Percentiles rank a stretch among this genome's conserved stretches.
These are phyloP conservation scores for Arachis hypogaea DNA, from an alignment of 306 rosid genomes.

Conservation along the genomic window DNA sequence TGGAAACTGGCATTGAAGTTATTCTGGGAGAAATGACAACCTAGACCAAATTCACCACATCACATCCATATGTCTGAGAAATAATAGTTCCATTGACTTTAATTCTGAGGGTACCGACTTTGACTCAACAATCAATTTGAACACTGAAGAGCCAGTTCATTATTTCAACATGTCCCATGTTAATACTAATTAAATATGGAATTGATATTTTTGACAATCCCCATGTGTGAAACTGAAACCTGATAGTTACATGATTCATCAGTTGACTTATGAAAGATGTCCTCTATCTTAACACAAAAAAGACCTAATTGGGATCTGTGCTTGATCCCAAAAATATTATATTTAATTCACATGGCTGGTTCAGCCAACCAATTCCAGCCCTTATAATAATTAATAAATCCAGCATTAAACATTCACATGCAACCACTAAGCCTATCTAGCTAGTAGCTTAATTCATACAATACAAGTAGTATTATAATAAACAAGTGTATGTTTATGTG, in stretches of 20 bases:
- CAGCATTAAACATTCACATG: conserved; percentile 47
- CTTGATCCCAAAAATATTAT: conserved; percentile 16
- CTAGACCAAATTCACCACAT: neutral
- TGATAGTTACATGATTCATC: neutral
- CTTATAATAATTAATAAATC: conserved; percentile 29
- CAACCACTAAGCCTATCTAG: neutral
- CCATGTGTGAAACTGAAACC: conserved; percentile 53
- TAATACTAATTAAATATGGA: conserved; percentile 13
- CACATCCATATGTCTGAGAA: conserved; percentile 37
- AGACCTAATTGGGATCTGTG: conserved; percentile 67
- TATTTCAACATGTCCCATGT: conserved; percentile 5
- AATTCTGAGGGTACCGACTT: conserved; percentile 31
- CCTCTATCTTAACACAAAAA: neutral
- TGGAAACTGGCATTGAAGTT: too few species aligned
- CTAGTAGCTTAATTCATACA: too few species aligned
- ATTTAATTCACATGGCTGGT: conserved; percentile 32
- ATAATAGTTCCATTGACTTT: conserved; percentile 39
- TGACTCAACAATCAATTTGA: conserved; percentile 42
- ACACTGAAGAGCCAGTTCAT: conserved; percentile 20
- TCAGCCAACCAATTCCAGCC: conserved; percentile 41
- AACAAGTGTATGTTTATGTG: conserved; percentile 33
- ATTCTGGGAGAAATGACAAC: conserved; percentile 28
- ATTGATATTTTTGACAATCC: conserved; percentile 42
- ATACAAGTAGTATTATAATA: conserved; percentile 14
- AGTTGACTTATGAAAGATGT: conserved; percentile 57